Conservation (phyloP, 2,329 filamentous ascomycete genomes). For the Pseudopithomyces chartarum region DNA sequence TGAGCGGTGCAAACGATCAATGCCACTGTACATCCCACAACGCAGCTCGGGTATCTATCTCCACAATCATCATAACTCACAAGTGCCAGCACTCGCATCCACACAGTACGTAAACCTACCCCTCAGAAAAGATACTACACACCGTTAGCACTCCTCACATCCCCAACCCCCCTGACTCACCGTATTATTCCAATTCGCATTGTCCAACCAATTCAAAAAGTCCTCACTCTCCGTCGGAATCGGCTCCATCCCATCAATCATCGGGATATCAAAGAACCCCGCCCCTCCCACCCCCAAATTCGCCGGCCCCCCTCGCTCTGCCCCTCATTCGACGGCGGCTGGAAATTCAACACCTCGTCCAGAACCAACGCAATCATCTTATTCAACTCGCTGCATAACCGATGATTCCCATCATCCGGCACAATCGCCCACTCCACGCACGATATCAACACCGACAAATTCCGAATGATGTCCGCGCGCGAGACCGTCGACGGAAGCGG, state of each 20-base stretch:
- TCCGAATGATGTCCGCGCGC: constrained; percentile 43
- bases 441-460: constrained; percentile 42
- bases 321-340: constrained; percentile 27
- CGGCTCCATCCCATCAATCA: constrained; percentile 43
- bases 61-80: not conserved
- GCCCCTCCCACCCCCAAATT: constrained; percentile 18
- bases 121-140: constrained; percentile 15
- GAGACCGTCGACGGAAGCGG: constrained; percentile 35
- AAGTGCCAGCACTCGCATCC: not conserved
- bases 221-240: constrained; percentile 43
- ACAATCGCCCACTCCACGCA: constrained; percentile 42
- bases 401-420: constrained; percentile 42
- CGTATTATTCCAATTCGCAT: constrained; percentile 43
- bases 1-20: too few species aligned
- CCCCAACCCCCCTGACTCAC: constrained; percentile 13
- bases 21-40: not conserved
- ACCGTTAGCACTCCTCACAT: not conserved
- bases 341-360: constrained; percentile 44
- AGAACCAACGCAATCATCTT: constrained; percentile 42
- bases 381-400: constrained; percentile 42
- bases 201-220: constrained; percentile 44
- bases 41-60: not conserved
- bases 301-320: constrained; percentile 15
- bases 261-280: constrained; percentile 41
- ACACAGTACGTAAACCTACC: too few species aligned